Percentiles rank a stretch among this genome's conserved stretches.
These are phyloP conservation scores for Nadsonia fulvescens DNA, from an alignment of 805 yeast species.

Conservation along the genomic window DNA sequence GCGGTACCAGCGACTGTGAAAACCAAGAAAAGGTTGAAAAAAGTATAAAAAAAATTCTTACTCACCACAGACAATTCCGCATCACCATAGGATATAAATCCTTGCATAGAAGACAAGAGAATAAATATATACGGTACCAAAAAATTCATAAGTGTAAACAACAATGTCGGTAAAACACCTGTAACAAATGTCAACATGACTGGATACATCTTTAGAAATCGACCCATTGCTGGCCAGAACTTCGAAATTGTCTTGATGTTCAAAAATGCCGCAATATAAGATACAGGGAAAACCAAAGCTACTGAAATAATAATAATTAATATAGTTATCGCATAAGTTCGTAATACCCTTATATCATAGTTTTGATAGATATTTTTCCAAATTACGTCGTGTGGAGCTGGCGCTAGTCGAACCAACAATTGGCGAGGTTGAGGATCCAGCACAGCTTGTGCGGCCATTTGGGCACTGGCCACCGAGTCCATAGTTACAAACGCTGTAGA, in stretches of 20 bases:
- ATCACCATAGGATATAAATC: conserved; percentile 80
- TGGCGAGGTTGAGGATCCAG: conserved; percentile 77
- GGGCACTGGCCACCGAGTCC: conserved; percentile 91
- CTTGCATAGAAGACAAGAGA: conserved; percentile 69
- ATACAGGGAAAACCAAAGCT: conserved; percentile 64
- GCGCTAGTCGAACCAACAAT: conserved; percentile 69
- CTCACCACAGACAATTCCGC: conserved; percentile 80
- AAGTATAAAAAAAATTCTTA: conserved; percentile 85
- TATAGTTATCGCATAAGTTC: conserved; percentile 46
- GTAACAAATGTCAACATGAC: conserved; percentile 72
- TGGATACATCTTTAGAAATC: conserved; percentile 38
- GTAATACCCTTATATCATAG: conserved; percentile 47
- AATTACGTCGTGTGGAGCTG: conserved; percentile 88
- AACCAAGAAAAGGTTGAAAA: conserved; percentile 82
- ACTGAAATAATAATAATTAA: conserved; percentile 53
- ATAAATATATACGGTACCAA: conserved; percentile 74
- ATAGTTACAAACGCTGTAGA: conserved; percentile 88
- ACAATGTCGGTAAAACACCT: conserved; percentile 77
- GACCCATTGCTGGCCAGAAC: conserved; percentile 72
- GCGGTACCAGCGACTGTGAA: conserved; percentile 92
- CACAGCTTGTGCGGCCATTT: conserved; percentile 90
- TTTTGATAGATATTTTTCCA: conserved; percentile 85
- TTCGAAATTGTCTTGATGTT: conserved; percentile 61
- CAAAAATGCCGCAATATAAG: conserved; percentile 66
- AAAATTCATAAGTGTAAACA: conserved; percentile 70